A percentile compares a stretch with the other conserved stretches of the same genome.
These are phyloP conservation scores for Candida chilensis DNA, from an alignment of 805 yeast species.

Conservation along the genomic window DNA sequence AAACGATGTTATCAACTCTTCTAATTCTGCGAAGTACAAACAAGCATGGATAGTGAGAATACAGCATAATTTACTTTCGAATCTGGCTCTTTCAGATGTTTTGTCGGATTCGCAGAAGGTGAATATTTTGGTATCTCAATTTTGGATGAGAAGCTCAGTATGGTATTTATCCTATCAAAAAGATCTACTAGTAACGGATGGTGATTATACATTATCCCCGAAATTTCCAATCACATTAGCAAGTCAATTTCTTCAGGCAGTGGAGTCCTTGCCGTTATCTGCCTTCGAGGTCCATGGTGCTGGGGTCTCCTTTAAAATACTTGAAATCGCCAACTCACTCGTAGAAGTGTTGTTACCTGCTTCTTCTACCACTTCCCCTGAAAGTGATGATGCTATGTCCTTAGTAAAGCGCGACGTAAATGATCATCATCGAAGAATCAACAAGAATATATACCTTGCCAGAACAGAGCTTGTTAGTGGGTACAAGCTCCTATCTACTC, in stretches of 20 bases:
- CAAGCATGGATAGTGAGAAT: slow-evolving; percentile 16
- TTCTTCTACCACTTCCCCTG: not conserved
- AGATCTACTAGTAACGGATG: not conserved
- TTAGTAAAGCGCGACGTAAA: too few relatives aligned
- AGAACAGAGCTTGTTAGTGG: not conserved
- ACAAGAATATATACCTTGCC: not conserved
- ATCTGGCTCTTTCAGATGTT: too few relatives aligned
- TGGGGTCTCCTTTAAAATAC: slow-evolving; percentile 21
- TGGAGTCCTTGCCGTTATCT: slow-evolving; percentile 16
- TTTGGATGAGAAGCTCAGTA: slow-evolving; percentile 25
- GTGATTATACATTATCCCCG: slow-evolving; percentile 12
- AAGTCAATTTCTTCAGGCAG: slow-evolving; percentile 14
- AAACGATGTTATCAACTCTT: slow-evolving; percentile 2
- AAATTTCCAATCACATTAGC: slow-evolving; percentile 21
- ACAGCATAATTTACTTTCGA: slow-evolving; percentile 20
- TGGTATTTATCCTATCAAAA: slow-evolving; percentile 13
- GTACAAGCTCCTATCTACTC: not conserved
- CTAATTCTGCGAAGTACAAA: slow-evolving; percentile 5
- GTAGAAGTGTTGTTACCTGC: not conserved
- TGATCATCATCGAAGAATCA: too few relatives aligned
- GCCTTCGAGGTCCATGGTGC: slow-evolving; percentile 31
- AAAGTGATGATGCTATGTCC: not conserved
- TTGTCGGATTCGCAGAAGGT: too few relatives aligned
- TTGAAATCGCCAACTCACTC: slow-evolving; percentile 18
- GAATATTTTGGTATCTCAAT: too few relatives aligned